These are phyloP conservation scores for Wickerhamiella slavikovae DNA, from an alignment of 805 yeast species.

Conservation along the genomic window DNA sequence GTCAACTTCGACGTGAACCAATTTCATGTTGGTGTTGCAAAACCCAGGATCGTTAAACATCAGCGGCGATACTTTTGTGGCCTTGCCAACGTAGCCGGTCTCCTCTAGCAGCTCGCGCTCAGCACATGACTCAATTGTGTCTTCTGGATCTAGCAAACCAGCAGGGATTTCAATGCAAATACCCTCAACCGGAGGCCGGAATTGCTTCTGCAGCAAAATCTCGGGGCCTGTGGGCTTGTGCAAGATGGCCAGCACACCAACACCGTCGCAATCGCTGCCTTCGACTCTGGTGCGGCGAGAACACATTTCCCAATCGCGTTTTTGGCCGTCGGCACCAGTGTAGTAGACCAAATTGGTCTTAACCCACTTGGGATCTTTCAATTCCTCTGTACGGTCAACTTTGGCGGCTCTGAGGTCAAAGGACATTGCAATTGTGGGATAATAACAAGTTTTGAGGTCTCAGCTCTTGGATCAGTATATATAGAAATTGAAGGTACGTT, in stretches of 20 bases:
- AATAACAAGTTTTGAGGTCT: neutral
- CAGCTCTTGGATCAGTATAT: neutral
- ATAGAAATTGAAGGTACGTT: neutral
- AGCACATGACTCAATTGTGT: conserved; percentile 60
- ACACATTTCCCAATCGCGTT: conserved; percentile 82
- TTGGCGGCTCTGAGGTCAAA: conserved; percentile 13
- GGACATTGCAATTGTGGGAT: no score
- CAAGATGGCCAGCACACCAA: conserved; percentile 65
- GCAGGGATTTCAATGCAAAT: conserved; percentile 92
- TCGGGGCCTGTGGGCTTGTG: conserved; percentile 30
- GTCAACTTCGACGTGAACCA: conserved; percentile 67
- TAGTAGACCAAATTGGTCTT: conserved; percentile 24
- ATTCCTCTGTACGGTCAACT: conserved; percentile 12
- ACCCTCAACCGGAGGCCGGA: conserved; percentile 78
- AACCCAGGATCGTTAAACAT: conserved; percentile 70
- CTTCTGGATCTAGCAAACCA: conserved; percentile 75
- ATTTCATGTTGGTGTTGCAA: conserved; percentile 67
- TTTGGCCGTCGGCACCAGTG: conserved; percentile 15
- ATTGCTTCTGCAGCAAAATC: conserved; percentile 63
- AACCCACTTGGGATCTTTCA: conserved; percentile 44
- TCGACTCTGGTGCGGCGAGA: conserved; percentile 52
- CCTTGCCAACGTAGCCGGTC: conserved; percentile 72
- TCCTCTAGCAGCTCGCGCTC: conserved; percentile 76
- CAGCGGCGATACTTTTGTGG: conserved; percentile 24
- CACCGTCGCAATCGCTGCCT: conserved; percentile 60